Evolutionary conservation across 2,329 filamentous ascomycete species (phyloP).

Genomic region (Colletotrichum nymphaeae): DNA sequence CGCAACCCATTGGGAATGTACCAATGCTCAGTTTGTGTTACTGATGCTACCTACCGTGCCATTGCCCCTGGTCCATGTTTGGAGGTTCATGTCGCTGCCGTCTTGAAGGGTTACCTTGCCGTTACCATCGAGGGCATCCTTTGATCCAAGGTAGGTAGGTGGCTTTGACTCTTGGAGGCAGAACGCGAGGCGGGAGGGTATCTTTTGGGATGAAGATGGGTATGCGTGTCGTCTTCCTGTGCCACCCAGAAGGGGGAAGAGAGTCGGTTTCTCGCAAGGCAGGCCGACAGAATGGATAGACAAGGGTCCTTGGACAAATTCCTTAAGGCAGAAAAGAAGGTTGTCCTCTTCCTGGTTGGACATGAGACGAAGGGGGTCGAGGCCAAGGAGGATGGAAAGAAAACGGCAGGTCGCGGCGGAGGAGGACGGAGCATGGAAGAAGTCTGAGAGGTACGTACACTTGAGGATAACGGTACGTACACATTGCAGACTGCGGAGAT

Average conservation of each 20-base stretch:
- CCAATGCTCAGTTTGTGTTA: background rate
- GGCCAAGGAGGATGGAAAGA: background rate
- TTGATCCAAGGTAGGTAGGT: background rate
- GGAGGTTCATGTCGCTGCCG: background rate
- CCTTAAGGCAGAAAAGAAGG: background rate
- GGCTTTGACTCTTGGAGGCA: background rate
- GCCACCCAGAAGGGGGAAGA: background rate
- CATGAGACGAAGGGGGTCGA: conserved; percentile 24
- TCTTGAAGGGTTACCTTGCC: conserved; percentile 2
- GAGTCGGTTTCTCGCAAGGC: background rate
- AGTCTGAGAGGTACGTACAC: too few species aligned
- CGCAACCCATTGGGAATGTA: background rate
- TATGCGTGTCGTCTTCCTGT: background rate
- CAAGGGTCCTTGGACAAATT: background rate
- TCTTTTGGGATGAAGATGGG: background rate
- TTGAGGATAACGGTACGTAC: background rate
- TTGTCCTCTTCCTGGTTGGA: conserved; percentile 6
- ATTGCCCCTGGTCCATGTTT: conserved; percentile 17
- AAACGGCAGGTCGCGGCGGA: conserved; percentile 5
- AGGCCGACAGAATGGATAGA: background rate
- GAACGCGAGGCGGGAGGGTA: background rate
- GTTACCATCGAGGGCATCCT: background rate
- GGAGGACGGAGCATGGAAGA: too few species aligned
- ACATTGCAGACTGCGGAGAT: conserved; percentile 6
- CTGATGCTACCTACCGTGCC: background rate